Evolutionary conservation across 2,329 filamentous ascomycete genomes (phyloP), one percentile per base, ranked within the genome.

Genomic region (Chaetomium sp.): DNA sequence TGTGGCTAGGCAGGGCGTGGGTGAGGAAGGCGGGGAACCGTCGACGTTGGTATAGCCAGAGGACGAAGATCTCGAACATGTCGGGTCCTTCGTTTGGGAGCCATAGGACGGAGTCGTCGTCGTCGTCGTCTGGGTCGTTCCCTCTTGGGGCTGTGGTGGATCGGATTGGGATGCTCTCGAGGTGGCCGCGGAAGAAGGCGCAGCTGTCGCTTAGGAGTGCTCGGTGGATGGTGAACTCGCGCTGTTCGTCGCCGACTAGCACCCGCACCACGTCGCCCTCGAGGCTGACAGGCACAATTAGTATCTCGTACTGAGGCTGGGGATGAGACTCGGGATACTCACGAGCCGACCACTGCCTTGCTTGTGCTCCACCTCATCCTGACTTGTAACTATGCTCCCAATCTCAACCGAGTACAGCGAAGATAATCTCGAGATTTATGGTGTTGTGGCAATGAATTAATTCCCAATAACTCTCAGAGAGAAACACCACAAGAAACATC

Each of bases 1-100:
- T 48, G 52, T 60, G 58, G 6, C 54, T 55, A 9, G 45, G 46
- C 8, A 56, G 37, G 33, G 50, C 53, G 14, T 49, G 55, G 44
- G 77, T 64, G 58, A 80, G 69, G 58, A 75, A 70, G 41, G 63
- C 58, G 34, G 71, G 70, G 62, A 80, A 80, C 33, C 66, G 66
- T 34, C 66, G 64, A 4, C 71, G 71, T 19, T 71, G 70, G 64
- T 80, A 77, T 32, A 82, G 71, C 77, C 78, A 81, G 45, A 78
- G 69, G 44, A 77, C 70, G 62, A 81, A 80, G 38, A 80, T 70
- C 61, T 75, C 73, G 62, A 82, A 80, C 72, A 79, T 78, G 64
- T 75, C 70, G 14, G 77, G 68, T 1, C 73, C 73, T 65, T 81
- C 77, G 57, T 71, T 70, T 0, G 77, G 73, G 4, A 75, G 68